phyloP scores from a whole-genome alignment of 768 basidiomycete genomes.

The Fistulinella prunicolor region DNA sequence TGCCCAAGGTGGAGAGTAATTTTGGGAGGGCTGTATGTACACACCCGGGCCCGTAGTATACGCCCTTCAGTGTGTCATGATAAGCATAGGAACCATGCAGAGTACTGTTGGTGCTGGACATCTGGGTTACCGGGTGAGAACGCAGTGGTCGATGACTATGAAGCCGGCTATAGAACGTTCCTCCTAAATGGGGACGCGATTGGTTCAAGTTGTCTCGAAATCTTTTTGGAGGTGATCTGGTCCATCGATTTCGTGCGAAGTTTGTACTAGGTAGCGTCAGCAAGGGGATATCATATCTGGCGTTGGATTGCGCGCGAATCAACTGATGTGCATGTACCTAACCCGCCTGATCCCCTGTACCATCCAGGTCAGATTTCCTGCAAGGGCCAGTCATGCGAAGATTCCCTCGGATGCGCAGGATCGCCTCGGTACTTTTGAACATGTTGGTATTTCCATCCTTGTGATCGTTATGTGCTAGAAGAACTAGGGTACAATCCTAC shows the following conservation, averaged over 20 bases:
- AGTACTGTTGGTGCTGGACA: constrained; percentile 9
- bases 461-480: neutral
- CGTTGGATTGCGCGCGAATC: constrained; percentile 14
- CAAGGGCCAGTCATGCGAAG: neutral
- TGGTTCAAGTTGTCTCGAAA: neutral
- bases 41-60: constrained; percentile 74
- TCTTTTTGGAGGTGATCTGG: constrained; percentile 8
- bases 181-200: neutral
- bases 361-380: neutral
- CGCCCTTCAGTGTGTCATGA: constrained; percentile 62
- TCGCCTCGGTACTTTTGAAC: neutral
- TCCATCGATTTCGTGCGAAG: constrained; percentile 3
- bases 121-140: neutral
- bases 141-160: constrained; percentile 3
- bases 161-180: constrained; percentile 4
- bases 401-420: constrained; percentile 15
- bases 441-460: constrained; percentile 1
- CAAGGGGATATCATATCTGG: neutral
- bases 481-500: too few relatives aligned
- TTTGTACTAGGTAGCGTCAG: constrained; percentile 3
- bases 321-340: constrained; percentile 5
- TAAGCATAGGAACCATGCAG: constrained; percentile 59
- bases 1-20: constrained; percentile 51
- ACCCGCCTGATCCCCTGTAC: constrained; percentile 13
- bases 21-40: constrained; percentile 60